phyloP scores from a whole-genome alignment of 78 protist species.

The Diacronema lutheri region DNA sequence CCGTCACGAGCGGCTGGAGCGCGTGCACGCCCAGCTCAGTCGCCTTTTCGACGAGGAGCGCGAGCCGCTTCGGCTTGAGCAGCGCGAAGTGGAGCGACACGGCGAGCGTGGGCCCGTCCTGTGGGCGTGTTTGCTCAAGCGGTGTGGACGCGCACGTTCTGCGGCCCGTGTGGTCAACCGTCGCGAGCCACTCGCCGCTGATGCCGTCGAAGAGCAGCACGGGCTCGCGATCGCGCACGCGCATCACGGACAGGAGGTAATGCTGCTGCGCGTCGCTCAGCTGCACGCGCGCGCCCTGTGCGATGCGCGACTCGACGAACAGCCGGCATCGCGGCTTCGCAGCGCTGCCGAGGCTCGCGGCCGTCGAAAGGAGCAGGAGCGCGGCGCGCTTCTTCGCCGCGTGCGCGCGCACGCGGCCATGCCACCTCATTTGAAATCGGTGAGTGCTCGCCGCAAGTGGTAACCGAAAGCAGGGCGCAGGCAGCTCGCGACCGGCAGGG shows the following conservation, averaged over 20 bases:
- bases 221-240: not conserved
- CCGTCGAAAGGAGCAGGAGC: too few species aligned
- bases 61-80: not conserved
- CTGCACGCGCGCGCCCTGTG: not conserved
- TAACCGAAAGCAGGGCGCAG: too few species aligned
- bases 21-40: not conserved
- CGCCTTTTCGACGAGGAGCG: not conserved
- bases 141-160: too few species aligned
- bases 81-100: not conserved
- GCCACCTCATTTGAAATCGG: too few species aligned
- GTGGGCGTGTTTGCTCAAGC: not conserved
- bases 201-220: not conserved
- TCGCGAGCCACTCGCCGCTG: not conserved
- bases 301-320: not conserved
- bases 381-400: too few species aligned
- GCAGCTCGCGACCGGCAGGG: too few species aligned
- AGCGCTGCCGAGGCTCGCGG: too few species aligned
- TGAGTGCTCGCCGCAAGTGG: too few species aligned
- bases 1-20: not conserved
- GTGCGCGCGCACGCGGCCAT: too few species aligned
- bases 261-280: slow-evolving; percentile 5
- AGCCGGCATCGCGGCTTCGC: too few species aligned
- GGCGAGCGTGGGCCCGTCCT: too few species aligned
- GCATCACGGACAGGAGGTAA: not conserved
- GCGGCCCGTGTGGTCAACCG: not conserved